A percentile compares a stretch with the other conserved stretches of the same genome.
Evolutionary conservation across 192 early-diverging fungal species (phyloP).

Genomic region (Polychytrium aggregatum): DNA sequence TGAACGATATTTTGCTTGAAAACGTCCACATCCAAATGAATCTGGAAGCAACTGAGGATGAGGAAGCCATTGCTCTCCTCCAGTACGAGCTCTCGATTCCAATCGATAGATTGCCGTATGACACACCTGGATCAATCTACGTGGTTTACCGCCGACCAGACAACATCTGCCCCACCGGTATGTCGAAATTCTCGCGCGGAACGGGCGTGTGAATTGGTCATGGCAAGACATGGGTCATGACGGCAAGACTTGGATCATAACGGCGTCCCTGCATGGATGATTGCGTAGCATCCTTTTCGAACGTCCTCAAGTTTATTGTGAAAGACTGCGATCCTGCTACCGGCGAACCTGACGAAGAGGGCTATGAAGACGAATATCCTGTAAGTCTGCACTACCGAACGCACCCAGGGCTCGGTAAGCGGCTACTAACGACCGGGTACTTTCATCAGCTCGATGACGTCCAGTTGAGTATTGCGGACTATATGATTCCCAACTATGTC

Average conservation of each 20-base stretch:
- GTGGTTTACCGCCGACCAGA: slow-evolving; percentile 70
- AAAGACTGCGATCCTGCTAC: slow-evolving; percentile 95
- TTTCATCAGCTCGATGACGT: slow-evolving; percentile 65
- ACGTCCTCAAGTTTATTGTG: slow-evolving; percentile 77
- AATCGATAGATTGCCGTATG: slow-evolving; percentile 61
- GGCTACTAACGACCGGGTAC: background rate
- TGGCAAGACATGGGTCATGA: too few relatives aligned
- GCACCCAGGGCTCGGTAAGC: background rate
- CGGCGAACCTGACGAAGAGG: slow-evolving; percentile 76
- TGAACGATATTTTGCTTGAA: slow-evolving; percentile 86
- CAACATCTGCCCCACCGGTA: slow-evolving; percentile 45
- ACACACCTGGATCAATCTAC: slow-evolving; percentile 68
- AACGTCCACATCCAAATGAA: slow-evolving; percentile 78
- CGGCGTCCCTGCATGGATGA: too few relatives aligned
- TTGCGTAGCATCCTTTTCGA: slow-evolving; percentile 59
- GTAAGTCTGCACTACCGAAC: slow-evolving; percentile 12
- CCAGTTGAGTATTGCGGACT: slow-evolving; percentile 76
- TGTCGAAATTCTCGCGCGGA: slow-evolving; percentile 5
- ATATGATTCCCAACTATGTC: slow-evolving; percentile 77
- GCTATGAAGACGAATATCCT: slow-evolving; percentile 90
- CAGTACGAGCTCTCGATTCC: slow-evolving; percentile 63
- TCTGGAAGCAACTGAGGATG: slow-evolving; percentile 53
- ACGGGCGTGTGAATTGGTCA: too few relatives aligned
- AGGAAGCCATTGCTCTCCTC: slow-evolving; percentile 37
- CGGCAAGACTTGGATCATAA: too few relatives aligned